Base-by-base conservation (phyloP, 352 stramenopile genomes). In the Phytophthora vignae region DNA sequence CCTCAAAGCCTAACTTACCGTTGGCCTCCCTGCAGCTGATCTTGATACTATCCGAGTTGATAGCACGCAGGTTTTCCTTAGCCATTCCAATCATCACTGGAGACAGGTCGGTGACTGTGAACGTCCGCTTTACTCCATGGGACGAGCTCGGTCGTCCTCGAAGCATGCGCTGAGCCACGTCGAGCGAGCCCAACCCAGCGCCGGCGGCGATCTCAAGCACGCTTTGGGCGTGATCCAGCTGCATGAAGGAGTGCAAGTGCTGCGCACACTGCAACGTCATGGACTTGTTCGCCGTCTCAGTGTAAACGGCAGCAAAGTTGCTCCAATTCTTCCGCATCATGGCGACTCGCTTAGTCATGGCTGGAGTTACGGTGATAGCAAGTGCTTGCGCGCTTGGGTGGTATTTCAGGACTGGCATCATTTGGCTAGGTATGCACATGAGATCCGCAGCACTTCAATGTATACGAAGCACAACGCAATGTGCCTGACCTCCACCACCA, bases 151-250 rank as follows among this genome's bases (percentile, higher is more conserved):
- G 27, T 31, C 2, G 27, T 7, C 27, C 27, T 31, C 27, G 27
- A 31, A 31, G 27, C 27, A 31, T 31, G 27, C 6, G 27, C 27
- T 31, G 2, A 31, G 42, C 60, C 12, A 77, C 58, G 55, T 89
- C 83, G 1, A 79, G 64, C 14, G 81, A 83, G 21, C 83, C 80
- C 4, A 90, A 44, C 3, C 83, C 83, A 14, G 63, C 79, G 25
- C 83, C 83, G 0, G 83, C 77, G 14, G 76, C 83, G 27, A 90
- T 72, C 65, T 90, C 81, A 3, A 90, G 71, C 50, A 88, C 79
- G 33, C 64, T 74, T 36, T 64, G 53, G 10, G 81, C 83, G 10
- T 6, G 17, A 7, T 84, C 69, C 2, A 90, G 77, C 56, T 90
- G 61, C 83, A 90, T 78, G 62, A 88, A 72, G 5, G 67, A 61